These are phyloP conservation scores for Phytopythium kandeliae DNA, from an alignment of 352 stramenopile species.

Conservation along the genomic window DNA sequence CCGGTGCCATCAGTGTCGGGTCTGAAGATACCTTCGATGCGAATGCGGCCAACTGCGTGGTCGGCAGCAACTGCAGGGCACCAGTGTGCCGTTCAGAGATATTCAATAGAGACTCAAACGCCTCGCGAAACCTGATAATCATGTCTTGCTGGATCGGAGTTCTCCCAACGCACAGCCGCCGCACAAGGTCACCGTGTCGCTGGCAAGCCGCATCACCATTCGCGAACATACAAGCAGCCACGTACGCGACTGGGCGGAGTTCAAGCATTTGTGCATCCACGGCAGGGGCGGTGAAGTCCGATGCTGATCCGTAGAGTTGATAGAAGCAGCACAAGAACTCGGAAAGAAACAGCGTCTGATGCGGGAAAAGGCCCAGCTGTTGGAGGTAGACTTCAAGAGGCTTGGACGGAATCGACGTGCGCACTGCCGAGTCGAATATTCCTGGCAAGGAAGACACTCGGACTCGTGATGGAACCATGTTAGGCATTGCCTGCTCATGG, in stretches of 20 bases:
- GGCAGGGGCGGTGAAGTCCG: conserved; percentile 5
- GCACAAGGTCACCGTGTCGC: conserved; percentile 50
- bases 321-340: conserved; percentile 72
- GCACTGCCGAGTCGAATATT: conserved; percentile 40
- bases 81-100: conserved; percentile 8
- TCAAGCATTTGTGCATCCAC: conserved; percentile 19
- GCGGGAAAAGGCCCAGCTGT: conserved; percentile 36
- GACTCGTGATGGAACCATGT: conserved; percentile 48
- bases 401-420: conserved; percentile 32
- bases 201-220: conserved; percentile 46
- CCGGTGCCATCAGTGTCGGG: conserved; percentile 29
- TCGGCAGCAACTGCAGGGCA: conserved; percentile 19
- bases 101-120: conserved; percentile 39
- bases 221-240: conserved; percentile 62
- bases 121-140: conserved; percentile 57
- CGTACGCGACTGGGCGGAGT: conserved; percentile 45
- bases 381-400: conserved; percentile 53
- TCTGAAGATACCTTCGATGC: conserved; percentile 35
- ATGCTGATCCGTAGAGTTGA: conserved; percentile 45
- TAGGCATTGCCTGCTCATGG: conserved; percentile 37
- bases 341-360: conserved; percentile 44
- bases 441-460: conserved; percentile 26
- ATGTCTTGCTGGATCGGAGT: conserved; percentile 49
- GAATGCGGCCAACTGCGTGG: conserved; percentile 40
- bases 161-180: conserved; percentile 47